Evolutionary conservation across 805 yeast genomes (phyloP), one percentile per base, ranked within the genome.

Genomic region (Priceomyces fermenticarens): DNA sequence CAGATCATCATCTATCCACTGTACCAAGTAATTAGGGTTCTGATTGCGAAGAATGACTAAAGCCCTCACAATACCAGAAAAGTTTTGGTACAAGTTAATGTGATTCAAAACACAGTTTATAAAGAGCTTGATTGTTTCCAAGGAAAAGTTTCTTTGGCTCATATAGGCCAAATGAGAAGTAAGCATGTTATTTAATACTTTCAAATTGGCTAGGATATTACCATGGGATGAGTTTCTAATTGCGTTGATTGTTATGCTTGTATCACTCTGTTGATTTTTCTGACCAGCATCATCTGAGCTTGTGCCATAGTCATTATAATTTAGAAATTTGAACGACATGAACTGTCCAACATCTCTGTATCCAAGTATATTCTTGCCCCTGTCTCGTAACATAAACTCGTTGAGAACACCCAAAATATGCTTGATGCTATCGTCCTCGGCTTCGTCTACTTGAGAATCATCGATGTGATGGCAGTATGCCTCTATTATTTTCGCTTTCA

Each of bases 21-120:
- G 49, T 2, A 32, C 23, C 2, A 37, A 15, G 30, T 57, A 48
- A 2, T 41, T 32, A 2, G 47, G 38, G 34, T 62, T 51, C 4
- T 46, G 11, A 2, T 43, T 34, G 13, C 54, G 46, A 2, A 62
- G 30, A 6, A 47, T 45, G 3, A 38, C 35, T 12, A 67, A 40
- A 0, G 50, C 56, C 17, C 49, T 45, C 1, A 55, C 48, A 3
- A 60, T 43, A 0, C 65, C 73, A 2, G 67, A 49, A 35, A 60
- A 59, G 46, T 68, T 68, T 39, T 65, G 70, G 47, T 59, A 56
- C 13, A 58, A 37, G 26, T 52, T 53, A 15, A 67, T 44, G 46
- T 68, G 73, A 44, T 63, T 58, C 28, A 70, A 47, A 2, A 67
- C 20, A 40, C 73, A 66, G 41, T 67, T 66, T 23, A 69, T 41